Percentiles rank a stretch among this genome's conserved stretches.
Evolutionary conservation across 345 rosid species (phyloP).

Genomic region (Tarenaya hassleriana): DNA sequence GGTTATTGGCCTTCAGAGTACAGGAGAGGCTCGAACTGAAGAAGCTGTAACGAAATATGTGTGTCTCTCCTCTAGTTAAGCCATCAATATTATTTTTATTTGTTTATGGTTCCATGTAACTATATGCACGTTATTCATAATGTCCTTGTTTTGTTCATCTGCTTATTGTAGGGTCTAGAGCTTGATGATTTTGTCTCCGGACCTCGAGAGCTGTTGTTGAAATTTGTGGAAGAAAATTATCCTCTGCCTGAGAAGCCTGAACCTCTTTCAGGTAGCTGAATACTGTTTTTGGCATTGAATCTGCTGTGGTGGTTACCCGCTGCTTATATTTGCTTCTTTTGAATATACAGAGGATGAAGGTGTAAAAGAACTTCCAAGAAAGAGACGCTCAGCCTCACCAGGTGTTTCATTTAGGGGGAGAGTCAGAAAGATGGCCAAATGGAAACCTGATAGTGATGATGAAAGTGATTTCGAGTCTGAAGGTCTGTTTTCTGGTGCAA

Average conservation of each 20-base stretch:
- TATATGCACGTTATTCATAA: conserved; percentile 13
- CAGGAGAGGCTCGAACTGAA: conserved; percentile 99
- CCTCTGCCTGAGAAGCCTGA: conserved; percentile 95
- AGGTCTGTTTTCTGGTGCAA: conserved; percentile 44
- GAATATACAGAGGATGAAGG: conserved; percentile 68
- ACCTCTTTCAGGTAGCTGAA: conserved; percentile 58
- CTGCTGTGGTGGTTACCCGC: conserved; percentile 6
- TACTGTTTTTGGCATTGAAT: conserved; percentile 11
- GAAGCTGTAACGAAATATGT: conserved; percentile 99
- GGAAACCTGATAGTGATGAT: conserved; percentile 79
- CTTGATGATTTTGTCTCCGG: conserved; percentile 99
- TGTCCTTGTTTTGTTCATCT: conserved; percentile 7
- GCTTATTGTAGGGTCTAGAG: conserved; percentile 64
- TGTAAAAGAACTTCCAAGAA: conserved; percentile 78
- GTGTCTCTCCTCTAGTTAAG: conserved; percentile 22
- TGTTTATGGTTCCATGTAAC: conserved; percentile 13
- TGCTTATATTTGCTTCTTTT: conserved; percentile 18
- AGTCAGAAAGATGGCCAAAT: conserved; percentile 84
- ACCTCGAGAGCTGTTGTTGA: conserved; percentile 92
- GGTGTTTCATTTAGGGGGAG: conserved; percentile 89
- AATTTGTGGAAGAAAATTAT: conserved; percentile 95
- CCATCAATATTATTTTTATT: conserved; percentile 3
- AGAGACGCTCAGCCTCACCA: conserved; percentile 86
- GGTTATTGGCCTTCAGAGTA: conserved; percentile 97
- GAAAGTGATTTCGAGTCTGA: conserved; percentile 84